Evolutionary conservation across 164 flowering plant genomes (phyloP).

Genomic region (Macadamia integrifolia): DNA sequence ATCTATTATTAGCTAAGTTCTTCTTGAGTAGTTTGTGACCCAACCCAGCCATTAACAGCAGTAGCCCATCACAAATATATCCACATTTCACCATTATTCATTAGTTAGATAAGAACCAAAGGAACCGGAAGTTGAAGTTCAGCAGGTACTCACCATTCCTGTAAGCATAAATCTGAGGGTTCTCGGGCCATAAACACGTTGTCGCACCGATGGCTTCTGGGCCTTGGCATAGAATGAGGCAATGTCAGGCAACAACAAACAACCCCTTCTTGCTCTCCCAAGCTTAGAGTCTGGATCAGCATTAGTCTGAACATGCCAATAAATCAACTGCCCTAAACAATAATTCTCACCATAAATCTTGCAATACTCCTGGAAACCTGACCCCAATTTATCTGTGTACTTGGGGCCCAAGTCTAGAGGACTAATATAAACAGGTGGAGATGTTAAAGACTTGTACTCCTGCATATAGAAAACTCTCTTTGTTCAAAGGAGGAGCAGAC

Average conservation of each 20-base stretch:
- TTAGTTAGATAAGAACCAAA: neutral
- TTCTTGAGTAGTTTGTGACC: no score
- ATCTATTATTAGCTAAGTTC: no score
- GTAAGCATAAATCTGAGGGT: slow-evolving; percentile 68
- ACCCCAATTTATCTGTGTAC: slow-evolving; percentile 62
- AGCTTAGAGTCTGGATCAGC: slow-evolving; percentile 74
- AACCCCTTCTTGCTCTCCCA: slow-evolving; percentile 71
- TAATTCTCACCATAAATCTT: slow-evolving; percentile 91
- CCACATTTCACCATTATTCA: neutral
- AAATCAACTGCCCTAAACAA: slow-evolving; percentile 93
- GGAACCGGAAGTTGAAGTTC: neutral
- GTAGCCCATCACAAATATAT: neutral
- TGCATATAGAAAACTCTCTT: slow-evolving; percentile 25
- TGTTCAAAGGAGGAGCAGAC: slow-evolving; percentile 9
- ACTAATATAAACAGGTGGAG: slow-evolving; percentile 88
- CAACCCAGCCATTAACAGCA: no score
- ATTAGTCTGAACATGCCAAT: slow-evolving; percentile 81
- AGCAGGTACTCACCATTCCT: slow-evolving; percentile 58
- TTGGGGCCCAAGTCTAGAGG: slow-evolving; percentile 95
- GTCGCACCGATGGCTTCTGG: slow-evolving; percentile 55
- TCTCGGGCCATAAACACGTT: slow-evolving; percentile 77
- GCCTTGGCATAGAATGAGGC: slow-evolving; percentile 80
- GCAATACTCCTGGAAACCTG: slow-evolving; percentile 65
- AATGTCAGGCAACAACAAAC: slow-evolving; percentile 76
- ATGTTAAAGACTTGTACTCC: slow-evolving; percentile 79